Evolutionary conservation across 202 grass and related monocot genomes (phyloP), one percentile per base, ranked within the genome.

Genomic region (Schoenoplectus tabernaemontani): DNA sequence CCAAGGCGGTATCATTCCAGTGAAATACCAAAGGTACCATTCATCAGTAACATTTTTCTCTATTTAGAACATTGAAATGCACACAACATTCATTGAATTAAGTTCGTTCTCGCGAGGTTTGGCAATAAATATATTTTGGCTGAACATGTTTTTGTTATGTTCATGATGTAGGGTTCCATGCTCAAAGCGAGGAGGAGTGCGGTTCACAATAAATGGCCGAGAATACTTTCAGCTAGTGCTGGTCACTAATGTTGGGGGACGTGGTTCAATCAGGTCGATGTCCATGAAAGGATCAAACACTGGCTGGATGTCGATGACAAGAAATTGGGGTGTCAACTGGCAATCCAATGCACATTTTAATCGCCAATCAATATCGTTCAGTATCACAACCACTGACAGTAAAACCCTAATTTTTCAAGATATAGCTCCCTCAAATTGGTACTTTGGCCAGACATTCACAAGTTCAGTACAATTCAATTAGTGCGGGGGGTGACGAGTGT

Each of bases 311-410:
- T 11, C 87, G 10, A 89, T 93, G 90, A 89, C 85, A 0, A 89
- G 87, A 69, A 97, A 97, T 10, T 93, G 93, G 93, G 93, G 93
- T 1, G 88, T 81, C 22, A 97, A 97, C 51, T 97, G 93, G 93
- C 93, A 93, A 85, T 97, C 93, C 28, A 93, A 88, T 39, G 87
- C 83, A 0, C 75, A 85, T 70, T 82, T 97, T 3, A 47, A 82
- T 20, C 78, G 81, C 0, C 87, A 93, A 51, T 86, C 85, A 60
- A 76, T 97, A 0, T 97, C 93, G 4, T 97, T 97, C 78, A 72
- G 48, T 62, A 82, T 97, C 28, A 88, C 93, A 8, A 86, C 72
- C 23, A 86, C 78, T n/a, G 93, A 97, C 7, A 85, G 87, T 28
- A 85, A 90, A 81, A 88, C 88, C 2, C 66, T 91, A 24, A 87